Evolutionary conservation across 2,329 filamentous ascomycete species (phyloP).

Genomic region (Fusarium bulbicola): DNA sequence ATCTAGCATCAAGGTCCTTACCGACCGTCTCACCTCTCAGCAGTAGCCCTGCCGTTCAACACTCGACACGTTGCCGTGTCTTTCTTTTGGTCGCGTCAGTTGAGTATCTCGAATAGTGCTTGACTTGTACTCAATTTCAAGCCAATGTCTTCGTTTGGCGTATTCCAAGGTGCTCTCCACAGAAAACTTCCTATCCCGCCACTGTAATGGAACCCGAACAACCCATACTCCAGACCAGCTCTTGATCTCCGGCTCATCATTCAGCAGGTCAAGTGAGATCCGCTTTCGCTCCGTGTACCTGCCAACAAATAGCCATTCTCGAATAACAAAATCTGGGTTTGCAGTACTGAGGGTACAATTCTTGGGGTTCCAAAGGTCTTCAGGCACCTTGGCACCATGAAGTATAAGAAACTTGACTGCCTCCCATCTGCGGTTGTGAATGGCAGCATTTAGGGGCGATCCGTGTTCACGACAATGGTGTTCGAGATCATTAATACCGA

Average conservation of each 20-base stretch:
- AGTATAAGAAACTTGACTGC: not conserved
- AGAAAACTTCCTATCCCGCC: not conserved
- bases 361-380: not conserved
- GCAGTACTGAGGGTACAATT: fast-evolving
- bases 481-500: not conserved
- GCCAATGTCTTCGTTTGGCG: not conserved
- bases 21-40: too few species aligned
- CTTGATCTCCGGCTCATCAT: not conserved
- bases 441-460: not conserved
- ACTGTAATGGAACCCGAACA: not conserved
- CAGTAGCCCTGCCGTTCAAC: too few species aligned
- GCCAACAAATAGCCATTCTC: not conserved
- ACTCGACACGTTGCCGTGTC: not conserved
- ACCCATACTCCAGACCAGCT: not conserved
- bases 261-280: not conserved
- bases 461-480: not conserved
- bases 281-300: not conserved
- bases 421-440: not conserved
- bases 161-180: not conserved
- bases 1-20: too few species aligned
- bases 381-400: not conserved
- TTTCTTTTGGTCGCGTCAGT: not conserved
- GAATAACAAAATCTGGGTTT: not conserved
- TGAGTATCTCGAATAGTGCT: not conserved
- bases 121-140: not conserved